These are phyloP conservation scores for Leptographium wingfieldii DNA, from an alignment of 2,329 filamentous ascomycete species.

Conservation along the genomic window DNA sequence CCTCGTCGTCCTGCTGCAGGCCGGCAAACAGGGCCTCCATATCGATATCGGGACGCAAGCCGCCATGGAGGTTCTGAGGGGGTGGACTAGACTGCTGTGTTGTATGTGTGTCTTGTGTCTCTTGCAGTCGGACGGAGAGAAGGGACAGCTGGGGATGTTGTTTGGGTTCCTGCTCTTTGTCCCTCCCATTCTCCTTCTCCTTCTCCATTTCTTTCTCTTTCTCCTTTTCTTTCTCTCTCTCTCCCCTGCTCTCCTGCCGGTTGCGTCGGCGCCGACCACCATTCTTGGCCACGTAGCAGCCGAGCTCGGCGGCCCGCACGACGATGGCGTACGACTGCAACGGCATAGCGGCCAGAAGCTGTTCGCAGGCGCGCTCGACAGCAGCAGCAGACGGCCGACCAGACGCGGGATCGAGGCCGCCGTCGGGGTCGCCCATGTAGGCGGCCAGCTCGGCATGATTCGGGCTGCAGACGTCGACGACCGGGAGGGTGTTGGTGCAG, in stretches of 20 bases:
- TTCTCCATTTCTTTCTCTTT: neutral
- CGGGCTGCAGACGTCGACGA: conserved; percentile 56
- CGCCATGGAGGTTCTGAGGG: conserved; percentile 32
- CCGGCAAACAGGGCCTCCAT: conserved; percentile 51
- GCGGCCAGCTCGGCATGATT: conserved; percentile 83
- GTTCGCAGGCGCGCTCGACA: conserved; percentile 48
- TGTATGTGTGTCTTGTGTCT: too few relatives aligned
- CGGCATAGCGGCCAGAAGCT: conserved; percentile 52
- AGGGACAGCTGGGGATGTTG: neutral
- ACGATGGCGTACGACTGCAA: conserved; percentile 53
- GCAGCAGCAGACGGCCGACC: conserved; percentile 39
- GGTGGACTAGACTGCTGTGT: neutral
- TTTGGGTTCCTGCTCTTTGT: neutral
- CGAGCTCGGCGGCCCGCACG: conserved; percentile 57
- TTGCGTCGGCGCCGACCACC: conserved; percentile 28
- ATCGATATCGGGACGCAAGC: conserved; percentile 46
- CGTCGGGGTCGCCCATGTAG: conserved; percentile 57
- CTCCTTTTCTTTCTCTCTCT: neutral
- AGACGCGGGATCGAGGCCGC: conserved; percentile 39
- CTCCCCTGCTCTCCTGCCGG: conserved; percentile 2
- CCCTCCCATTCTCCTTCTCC: neutral
- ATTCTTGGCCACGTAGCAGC: conserved; percentile 52
- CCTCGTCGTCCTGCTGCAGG: conserved; percentile 39
- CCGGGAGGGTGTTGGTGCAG: conserved; percentile 48
- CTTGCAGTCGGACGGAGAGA: too few relatives aligned